Conservation (phyloP, 2,329 filamentous ascomycete genomes). For the Kalmusia sp. region DNA sequence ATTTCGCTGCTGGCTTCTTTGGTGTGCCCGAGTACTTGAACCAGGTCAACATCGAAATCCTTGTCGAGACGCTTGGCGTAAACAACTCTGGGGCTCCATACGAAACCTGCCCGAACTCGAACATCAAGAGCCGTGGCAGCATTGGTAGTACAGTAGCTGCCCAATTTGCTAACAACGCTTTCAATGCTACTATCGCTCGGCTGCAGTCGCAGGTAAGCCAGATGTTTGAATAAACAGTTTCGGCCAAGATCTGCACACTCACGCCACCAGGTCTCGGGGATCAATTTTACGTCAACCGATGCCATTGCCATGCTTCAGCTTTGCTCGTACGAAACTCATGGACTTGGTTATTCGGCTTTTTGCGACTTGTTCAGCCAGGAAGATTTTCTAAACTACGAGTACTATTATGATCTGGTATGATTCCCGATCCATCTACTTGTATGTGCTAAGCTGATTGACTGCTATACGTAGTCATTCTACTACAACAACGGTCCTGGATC, state of each 20-base stretch:
- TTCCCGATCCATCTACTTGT: not conserved
- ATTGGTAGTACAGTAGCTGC: conserved; percentile 34
- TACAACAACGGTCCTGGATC: conserved; percentile 42
- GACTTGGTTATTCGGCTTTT: conserved; percentile 53
- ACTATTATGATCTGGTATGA: conserved; percentile 49
- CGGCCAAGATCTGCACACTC: not conserved
- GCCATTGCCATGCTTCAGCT: conserved; percentile 50
- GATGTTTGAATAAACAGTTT: not conserved
- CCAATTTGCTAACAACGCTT: conserved; percentile 32
- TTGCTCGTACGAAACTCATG: conserved; percentile 42
- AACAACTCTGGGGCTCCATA: conserved; percentile 41
- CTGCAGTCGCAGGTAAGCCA: conserved; percentile 24
- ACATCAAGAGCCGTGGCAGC: conserved; percentile 31
- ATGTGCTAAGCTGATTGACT: not conserved
- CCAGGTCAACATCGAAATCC: conserved; percentile 38
- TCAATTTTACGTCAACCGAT: conserved; percentile 44
- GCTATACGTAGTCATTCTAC: conserved; percentile 34
- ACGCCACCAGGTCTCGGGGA: conserved; percentile 24
- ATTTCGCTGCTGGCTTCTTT: conserved; percentile 42
- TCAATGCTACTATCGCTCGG: conserved; percentile 36
- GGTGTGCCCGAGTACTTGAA: conserved; percentile 38
- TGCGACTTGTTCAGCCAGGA: conserved; percentile 51
- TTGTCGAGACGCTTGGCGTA: conserved; percentile 31
- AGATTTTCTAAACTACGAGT: conserved; percentile 54
- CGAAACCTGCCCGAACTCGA: conserved; percentile 38